phyloP scores from a whole-genome alignment of 352 stramenopile species.

The Saprolegnia diclina region DNA sequence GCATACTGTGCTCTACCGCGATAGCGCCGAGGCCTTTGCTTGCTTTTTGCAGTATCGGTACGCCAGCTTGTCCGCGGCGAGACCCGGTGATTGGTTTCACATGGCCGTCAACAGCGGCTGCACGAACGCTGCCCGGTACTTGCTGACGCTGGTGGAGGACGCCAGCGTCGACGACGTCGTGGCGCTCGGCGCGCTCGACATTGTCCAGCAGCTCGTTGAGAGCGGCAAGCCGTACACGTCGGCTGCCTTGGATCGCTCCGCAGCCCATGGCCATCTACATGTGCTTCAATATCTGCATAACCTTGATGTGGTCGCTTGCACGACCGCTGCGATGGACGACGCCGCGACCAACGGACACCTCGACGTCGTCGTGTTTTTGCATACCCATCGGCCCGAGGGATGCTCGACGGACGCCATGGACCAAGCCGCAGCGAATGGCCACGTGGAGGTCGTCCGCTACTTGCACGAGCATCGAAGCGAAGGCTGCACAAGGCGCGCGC shows the following conservation, averaged over 20 bases:
- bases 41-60: too few species aligned
- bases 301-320: background rate
- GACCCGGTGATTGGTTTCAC: background rate
- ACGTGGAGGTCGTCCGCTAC: conserved; percentile 34
- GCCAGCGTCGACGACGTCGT: too few species aligned
- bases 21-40: too few species aligned
- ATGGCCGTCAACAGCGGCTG: background rate
- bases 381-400: conserved; percentile 29
- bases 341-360: conserved; percentile 24
- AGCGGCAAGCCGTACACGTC: background rate
- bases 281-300: conserved; percentile 14
- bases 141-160: too few species aligned
- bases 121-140: too few species aligned
- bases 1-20: too few species aligned
- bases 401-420: conserved; percentile 29
- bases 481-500: conserved; percentile 33
- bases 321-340: conserved; percentile 26
- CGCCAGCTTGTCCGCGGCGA: too few species aligned
- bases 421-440: conserved; percentile 31
- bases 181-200: too few species aligned
- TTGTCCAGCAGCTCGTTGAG: conserved; percentile 11
- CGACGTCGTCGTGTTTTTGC: conserved; percentile 25
- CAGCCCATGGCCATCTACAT: conserved; percentile 2
- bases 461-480: too few species aligned
- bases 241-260: conserved; percentile 1